Conservation (phyloP, 345 rosid genomes). For the Melaleuca alternifolia region DNA sequence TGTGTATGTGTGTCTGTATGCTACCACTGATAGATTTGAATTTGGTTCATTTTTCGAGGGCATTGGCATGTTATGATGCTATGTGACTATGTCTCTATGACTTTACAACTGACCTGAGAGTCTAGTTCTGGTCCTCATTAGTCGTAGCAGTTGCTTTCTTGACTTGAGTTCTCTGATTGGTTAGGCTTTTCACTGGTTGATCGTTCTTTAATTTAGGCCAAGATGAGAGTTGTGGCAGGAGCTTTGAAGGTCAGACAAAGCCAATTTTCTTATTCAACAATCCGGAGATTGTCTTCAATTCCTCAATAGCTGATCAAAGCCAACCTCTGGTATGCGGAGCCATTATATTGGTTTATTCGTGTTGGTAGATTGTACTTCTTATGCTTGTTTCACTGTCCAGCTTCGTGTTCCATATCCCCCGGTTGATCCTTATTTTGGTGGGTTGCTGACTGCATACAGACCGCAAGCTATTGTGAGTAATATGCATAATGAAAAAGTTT, state of each 20-base stretch:
- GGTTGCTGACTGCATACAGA: conserved; percentile 26
- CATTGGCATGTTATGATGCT: neutral
- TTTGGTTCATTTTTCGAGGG: neutral
- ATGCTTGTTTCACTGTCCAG: conserved; percentile 10
- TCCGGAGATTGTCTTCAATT: conserved; percentile 11
- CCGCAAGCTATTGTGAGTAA: conserved; percentile 35
- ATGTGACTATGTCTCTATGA: neutral
- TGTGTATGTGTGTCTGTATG: neutral
- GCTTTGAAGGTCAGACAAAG: conserved; percentile 19
- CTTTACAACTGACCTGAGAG: neutral
- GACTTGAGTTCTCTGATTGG: neutral
- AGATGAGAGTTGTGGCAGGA: conserved; percentile 22
- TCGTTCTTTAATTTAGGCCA: conserved; percentile 11
- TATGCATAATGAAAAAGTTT: neutral
- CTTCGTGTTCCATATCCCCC: conserved; percentile 9
- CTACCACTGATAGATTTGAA: neutral
- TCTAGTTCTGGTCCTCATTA: neutral
- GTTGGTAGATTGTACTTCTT: neutral
- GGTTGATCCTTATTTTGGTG: conserved; percentile 23
- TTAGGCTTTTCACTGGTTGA: neutral
- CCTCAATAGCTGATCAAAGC: conserved; percentile 9
- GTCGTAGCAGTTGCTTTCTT: neutral
- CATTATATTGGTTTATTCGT: neutral
- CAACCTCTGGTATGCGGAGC: conserved; percentile 16
- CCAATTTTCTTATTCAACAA: conserved; percentile 15